These are phyloP conservation scores for Tolypocladium cylindrosporum DNA, from an alignment of 2,329 filamentous ascomycete species.

Conservation along the genomic window DNA sequence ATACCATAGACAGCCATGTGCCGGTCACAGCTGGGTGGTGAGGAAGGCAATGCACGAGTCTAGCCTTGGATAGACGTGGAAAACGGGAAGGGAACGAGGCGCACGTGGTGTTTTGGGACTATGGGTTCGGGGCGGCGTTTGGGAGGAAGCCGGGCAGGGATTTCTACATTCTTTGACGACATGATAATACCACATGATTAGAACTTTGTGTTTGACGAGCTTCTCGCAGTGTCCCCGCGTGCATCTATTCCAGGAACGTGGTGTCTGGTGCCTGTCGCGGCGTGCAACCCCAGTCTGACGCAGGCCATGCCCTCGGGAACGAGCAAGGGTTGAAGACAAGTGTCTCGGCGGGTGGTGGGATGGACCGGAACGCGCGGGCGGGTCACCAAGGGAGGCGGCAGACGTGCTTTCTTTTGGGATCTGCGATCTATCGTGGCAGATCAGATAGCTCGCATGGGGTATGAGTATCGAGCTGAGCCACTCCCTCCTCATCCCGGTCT, in stretches of 20 bases:
- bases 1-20: constrained; percentile 20
- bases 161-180: not conserved
- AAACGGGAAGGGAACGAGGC: not conserved
- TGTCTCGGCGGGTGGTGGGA: too few species aligned
- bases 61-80: not conserved
- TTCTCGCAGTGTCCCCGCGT: not conserved
- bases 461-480: too few species aligned
- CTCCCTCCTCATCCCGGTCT: too few species aligned
- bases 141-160: not conserved
- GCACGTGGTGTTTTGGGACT: not conserved
- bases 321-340: not conserved
- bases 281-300: too few species aligned
- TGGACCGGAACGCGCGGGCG: not conserved
- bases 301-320: not conserved
- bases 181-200: constrained; percentile 8
- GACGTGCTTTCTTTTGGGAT: not conserved
- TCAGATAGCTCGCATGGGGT: not conserved
- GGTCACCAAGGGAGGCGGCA: not conserved
- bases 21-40: constrained; percentile 23
- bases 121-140: not conserved
- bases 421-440: not conserved
- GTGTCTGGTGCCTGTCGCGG: not conserved
- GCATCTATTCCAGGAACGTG: not conserved
- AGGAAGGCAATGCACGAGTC: not conserved
- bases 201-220: not conserved